A percentile compares a stretch with the other conserved stretches of the same genome.
Conservation (phyloP, 1,139 yeast genomes). For the Hansenula sp. region DNA sequence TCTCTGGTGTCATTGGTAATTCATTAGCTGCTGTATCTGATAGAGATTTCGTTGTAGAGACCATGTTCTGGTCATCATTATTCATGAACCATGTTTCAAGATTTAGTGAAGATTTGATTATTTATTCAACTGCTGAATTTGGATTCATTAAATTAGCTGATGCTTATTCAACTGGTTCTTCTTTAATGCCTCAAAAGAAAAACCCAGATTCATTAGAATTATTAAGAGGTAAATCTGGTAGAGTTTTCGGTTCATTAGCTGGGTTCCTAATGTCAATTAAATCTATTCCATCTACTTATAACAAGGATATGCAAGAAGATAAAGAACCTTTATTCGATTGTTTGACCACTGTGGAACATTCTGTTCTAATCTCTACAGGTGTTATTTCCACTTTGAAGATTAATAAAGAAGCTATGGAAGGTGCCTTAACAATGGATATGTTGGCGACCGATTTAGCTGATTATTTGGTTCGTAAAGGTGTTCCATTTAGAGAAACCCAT, state of each 20-base stretch:
- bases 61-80: conserved; percentile 95
- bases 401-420: conserved; percentile 71
- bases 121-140: conserved; percentile 96
- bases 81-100: conserved; percentile 94
- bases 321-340: conserved; percentile 96
- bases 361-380: conserved; percentile 91
- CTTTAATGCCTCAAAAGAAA: conserved; percentile 98
- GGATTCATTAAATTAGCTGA: conserved; percentile 92
- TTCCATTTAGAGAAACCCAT: conserved; percentile 98
- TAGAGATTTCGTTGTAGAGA: conserved; percentile 94
- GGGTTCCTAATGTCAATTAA: conserved; percentile 96
- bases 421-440: conserved; percentile 97
- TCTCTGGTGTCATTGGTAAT: conserved; percentile 85
- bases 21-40: conserved; percentile 94
- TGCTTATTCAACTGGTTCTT: conserved; percentile 97
- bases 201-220: conserved; percentile 95
- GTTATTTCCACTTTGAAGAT: conserved; percentile 83
- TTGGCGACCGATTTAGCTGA: conserved; percentile 98
- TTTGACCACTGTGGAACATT: conserved; percentile 86
- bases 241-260: conserved; percentile 91
- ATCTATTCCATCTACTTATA: conserved; percentile 95
- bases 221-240: conserved; percentile 94
- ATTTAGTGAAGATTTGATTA: conserved; percentile 90
- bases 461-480: conserved; percentile 94
- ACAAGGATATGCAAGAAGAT: conserved; percentile 98